Base-by-base conservation (phyloP, 208 protist genomes). In the Leptomonas pyrrhocoris region DNA sequence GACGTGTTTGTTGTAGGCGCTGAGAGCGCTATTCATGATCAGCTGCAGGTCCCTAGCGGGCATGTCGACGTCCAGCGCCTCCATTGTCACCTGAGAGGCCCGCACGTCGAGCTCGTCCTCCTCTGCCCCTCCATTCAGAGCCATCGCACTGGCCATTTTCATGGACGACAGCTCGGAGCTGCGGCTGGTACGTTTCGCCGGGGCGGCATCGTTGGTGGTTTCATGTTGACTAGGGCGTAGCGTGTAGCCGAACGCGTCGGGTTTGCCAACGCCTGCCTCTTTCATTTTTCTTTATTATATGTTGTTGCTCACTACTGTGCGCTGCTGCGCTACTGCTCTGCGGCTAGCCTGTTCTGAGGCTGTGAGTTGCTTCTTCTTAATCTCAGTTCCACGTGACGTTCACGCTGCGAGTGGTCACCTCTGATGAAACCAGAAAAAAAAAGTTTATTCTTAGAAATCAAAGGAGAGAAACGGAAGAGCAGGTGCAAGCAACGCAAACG, bases 1-100 rank as follows among this genome's bases (percentile, higher is more conserved):
- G 12, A 95, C 88, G 57, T 84, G 75, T 13, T 61, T 84, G 64
- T 87, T 86, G 79, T 93, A 93, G 46, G 87, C 83, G 18, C 79
- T 73, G 12, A 92, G 65, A 0, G 90, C 80, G 43, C 82, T 83
- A 50, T 76, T 57, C 75, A 95, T 87, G n/a, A 95, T 93, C 9
- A 68, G 36, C 40, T 85, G 72, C 53, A 92, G 67, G 8, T 85
- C 78, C 15, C 56, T 68, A 46, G 86, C 82, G 0, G 85, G 74
- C n/a, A 95, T 73, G 61, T 95, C 90, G 0, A 84, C 81, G 62
- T 92, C 83, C 0, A 86, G 21, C 0, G 80, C 48, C 40, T 84
- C 86, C 28, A 76, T 77, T 2, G 57, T 77, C 45, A 95, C 56
- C 13, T 68, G 59, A 0, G 69, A 42, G 2, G 78, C 80, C 7